Percentiles rank a stretch among this genome's conserved stretches.
These are phyloP conservation scores for Mycena haematopus DNA, from an alignment of 768 basidiomycete genomes.

Conservation along the genomic window DNA sequence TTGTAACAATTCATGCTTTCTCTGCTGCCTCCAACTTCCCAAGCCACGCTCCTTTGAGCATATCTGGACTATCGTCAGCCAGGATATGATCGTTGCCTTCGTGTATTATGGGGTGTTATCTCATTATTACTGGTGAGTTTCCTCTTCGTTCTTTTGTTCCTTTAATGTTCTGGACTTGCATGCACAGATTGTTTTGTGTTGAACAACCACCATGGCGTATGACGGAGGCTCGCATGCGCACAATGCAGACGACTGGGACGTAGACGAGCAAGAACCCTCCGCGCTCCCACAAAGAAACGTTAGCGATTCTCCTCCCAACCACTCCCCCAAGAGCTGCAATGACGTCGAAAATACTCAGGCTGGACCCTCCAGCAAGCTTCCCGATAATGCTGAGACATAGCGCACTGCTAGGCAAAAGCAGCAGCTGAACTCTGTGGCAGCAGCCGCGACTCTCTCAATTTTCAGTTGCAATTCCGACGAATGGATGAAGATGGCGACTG, in stretches of 20 bases:
- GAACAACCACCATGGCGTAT: slow-evolving; percentile 23
- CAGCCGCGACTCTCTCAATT: slow-evolving; percentile 54
- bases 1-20: too few species aligned
- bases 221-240: slow-evolving; percentile 42
- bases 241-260: slow-evolving; percentile 47
- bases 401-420: slow-evolving; percentile 63
- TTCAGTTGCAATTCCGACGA: slow-evolving; percentile 95
- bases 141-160: too few species aligned
- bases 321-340: slow-evolving; percentile 55
- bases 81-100: too few species aligned
- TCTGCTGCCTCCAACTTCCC: too few species aligned
- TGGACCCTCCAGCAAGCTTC: slow-evolving; percentile 59
- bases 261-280: slow-evolving; percentile 48
- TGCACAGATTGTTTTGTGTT: too few species aligned
- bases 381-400: slow-evolving; percentile 48
- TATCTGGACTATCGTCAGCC: too few species aligned
- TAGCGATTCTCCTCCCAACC: slow-evolving; percentile 44
- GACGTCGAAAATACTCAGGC: slow-evolving; percentile 73
- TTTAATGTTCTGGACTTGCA: too few species aligned
- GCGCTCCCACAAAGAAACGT: slow-evolving; percentile 59
- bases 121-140: too few species aligned
- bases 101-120: too few species aligned
- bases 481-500: slow-evolving; percentile 99
- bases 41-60: too few species aligned
- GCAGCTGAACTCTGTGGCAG: slow-evolving; percentile 65